Evolutionary conservation across 2,329 filamentous ascomycete species (phyloP).

Genomic region (Hymenoscyphus repandus): DNA sequence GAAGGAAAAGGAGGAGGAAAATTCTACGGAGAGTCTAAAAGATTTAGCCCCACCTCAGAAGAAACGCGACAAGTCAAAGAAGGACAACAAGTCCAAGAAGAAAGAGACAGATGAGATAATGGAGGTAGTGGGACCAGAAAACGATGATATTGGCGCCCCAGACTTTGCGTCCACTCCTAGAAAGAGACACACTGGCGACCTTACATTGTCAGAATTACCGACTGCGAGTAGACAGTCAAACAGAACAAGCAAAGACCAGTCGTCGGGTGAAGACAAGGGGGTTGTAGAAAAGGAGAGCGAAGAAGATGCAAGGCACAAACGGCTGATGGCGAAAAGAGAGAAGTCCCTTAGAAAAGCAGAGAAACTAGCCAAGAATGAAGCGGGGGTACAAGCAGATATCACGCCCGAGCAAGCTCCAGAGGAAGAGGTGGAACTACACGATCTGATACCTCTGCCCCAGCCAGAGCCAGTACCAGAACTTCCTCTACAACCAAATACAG

Average conservation of each 20-base stretch:
- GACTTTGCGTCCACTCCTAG: too few species aligned
- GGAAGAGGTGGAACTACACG: constrained; percentile 50
- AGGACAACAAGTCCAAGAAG: constrained; percentile 11
- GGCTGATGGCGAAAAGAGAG: constrained; percentile 49
- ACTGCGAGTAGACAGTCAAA: background rate
- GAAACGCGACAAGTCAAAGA: constrained; percentile 1
- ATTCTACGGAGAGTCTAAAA: background rate
- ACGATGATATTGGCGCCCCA: background rate
- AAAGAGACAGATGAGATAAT: constrained; percentile 6
- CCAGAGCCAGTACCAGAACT: constrained; percentile 57
- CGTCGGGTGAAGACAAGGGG: background rate
- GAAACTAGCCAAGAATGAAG: constrained; percentile 33
- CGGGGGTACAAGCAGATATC: constrained; percentile 28
- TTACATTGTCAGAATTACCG: too few species aligned
- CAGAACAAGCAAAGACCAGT: background rate
- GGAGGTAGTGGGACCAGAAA: background rate
- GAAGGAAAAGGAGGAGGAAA: background rate
- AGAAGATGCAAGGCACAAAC: constrained; percentile 32
- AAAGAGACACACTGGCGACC: too few species aligned
- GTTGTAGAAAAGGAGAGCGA: constrained; percentile 7
- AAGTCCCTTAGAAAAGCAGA: constrained; percentile 49
- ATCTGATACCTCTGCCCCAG: constrained; percentile 77
- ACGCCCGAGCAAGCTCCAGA: constrained; percentile 30
- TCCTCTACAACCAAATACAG: constrained; percentile 60
- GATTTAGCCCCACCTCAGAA: background rate